Conservation (phyloP, 2,329 filamentous ascomycete species). For the Hypoxylon sp. region DNA sequence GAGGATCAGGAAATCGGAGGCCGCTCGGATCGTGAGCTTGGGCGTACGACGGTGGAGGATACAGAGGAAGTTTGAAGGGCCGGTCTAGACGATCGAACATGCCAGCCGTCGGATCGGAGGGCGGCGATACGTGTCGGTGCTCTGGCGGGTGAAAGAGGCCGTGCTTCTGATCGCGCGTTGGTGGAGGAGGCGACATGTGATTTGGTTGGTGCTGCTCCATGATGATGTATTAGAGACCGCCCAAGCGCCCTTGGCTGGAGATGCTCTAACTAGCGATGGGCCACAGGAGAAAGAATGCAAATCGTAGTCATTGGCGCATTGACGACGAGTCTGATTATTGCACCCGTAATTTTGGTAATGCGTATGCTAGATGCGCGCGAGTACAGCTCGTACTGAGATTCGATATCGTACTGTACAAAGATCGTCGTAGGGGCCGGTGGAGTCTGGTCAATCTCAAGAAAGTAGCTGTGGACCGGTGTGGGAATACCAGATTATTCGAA, state of each 20-base stretch:
- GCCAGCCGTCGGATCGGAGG: constrained; percentile 30
- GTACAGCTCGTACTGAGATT: constrained; percentile 12
- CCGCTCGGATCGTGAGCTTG: constrained; percentile 47
- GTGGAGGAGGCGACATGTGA: constrained; percentile 55
- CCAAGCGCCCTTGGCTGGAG: constrained; percentile 27
- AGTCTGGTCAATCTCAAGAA: constrained; percentile 6
- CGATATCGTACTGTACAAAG: constrained; percentile 23
- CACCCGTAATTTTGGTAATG: constrained; percentile 5
- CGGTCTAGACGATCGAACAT: constrained; percentile 42
- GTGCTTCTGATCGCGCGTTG: constrained; percentile 41
- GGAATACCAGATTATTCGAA: constrained; percentile 27
- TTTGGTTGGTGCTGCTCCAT: constrained; percentile 55
- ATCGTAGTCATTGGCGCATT: constrained; percentile 30
- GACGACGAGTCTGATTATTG: constrained; percentile 7
- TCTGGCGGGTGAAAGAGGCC: constrained; percentile 28
- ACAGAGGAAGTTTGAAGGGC: constrained; percentile 46
- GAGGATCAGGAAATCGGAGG: constrained; percentile 46
- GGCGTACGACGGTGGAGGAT: constrained; percentile 50
- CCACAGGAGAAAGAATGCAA: constrained; percentile 12
- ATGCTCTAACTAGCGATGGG: constrained; percentile 28
- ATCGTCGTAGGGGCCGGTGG: constrained; percentile 6
- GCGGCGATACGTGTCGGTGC: constrained; percentile 37
- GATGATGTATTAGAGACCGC: constrained; percentile 14
- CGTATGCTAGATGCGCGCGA: constrained; percentile 21
- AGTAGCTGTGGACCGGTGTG: constrained; percentile 16